A percentile compares a stretch with the other conserved stretches of the same genome.
Evolutionary conservation across 371 early-diverging fungal species (phyloP).

Genomic region (Fennellomyces sp.): DNA sequence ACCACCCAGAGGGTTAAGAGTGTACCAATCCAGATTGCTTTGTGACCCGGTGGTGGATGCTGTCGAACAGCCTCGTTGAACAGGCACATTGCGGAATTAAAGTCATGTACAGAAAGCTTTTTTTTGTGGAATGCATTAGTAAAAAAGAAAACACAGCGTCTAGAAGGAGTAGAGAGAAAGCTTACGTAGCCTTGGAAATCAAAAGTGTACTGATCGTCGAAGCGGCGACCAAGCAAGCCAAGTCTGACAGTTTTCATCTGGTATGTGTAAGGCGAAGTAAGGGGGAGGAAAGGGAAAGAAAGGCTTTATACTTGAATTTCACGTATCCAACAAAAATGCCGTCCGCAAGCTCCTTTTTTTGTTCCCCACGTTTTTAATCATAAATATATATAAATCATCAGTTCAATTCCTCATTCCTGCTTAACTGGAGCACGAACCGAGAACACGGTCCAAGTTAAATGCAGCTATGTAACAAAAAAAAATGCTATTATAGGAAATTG

Average conservation of each 20-base stretch:
- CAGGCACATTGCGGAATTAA: conserved; percentile 25
- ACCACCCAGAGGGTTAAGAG: conserved; percentile 29
- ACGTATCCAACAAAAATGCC: neutral
- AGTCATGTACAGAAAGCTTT: conserved; percentile 31
- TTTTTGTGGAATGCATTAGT: neutral
- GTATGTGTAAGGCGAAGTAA: neutral
- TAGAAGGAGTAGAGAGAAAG: neutral
- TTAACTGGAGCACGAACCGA: neutral
- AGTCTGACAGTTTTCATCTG: conserved; percentile 39
- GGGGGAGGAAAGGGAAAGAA: neutral
- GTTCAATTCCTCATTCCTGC: neutral
- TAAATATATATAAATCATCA: neutral
- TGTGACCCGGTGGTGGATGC: conserved; percentile 33
- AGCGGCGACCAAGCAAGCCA: conserved; percentile 30
- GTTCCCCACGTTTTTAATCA: neutral
- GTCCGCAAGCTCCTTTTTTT: neutral
- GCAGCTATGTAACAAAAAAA: conserved; percentile 52
- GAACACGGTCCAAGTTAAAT: conserved; percentile 75
- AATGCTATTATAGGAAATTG: neutral
- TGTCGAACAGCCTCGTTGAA: conserved; percentile 28
- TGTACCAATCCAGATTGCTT: conserved; percentile 18
- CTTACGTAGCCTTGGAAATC: conserved; percentile 48
- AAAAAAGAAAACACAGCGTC: neutral
- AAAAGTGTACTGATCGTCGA: conserved; percentile 53
- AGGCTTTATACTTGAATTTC: neutral